Evolutionary conservation across 306 rosid species (phyloP).

Genomic region (Dicorynia guianensis): DNA sequence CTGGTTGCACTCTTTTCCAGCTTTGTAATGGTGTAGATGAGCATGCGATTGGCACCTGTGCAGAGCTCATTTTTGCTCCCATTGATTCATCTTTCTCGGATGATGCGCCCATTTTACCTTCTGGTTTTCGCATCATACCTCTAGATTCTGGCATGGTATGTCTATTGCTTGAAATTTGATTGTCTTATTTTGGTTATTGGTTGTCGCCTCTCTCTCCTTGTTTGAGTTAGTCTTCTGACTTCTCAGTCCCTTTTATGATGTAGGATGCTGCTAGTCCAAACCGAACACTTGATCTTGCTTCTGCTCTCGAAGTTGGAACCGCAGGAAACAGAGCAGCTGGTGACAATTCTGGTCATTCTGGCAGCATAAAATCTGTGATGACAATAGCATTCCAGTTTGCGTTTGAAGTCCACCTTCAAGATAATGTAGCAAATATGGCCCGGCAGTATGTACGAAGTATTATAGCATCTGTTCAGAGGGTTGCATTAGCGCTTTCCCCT

Average conservation of each 20-base stretch:
- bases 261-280: constrained; percentile 89
- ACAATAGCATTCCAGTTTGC: constrained; percentile 99
- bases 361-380: constrained; percentile 91
- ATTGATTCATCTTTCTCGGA: constrained; percentile 97
- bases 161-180: constrained; percentile 7
- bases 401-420: constrained; percentile 90
- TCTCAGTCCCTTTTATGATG: constrained; percentile 18
- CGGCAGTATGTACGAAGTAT: constrained; percentile 93
- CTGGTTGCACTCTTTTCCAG: constrained; percentile 53
- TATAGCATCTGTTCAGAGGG: constrained; percentile 96
- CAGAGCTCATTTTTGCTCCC: constrained; percentile 97
- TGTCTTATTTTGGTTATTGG: not conserved
- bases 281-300: constrained; percentile 97
- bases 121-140: constrained; percentile 95
- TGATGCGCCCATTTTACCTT: constrained; percentile 94
- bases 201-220: not conserved
- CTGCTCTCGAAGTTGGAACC: constrained; percentile 91
- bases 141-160: constrained; percentile 77
- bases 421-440: constrained; percentile 86
- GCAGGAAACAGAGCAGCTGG: constrained; percentile 72
- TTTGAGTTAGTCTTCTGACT: constrained; percentile 23
- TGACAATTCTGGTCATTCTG: constrained; percentile 62
- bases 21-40: constrained; percentile 95
- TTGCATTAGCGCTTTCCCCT: constrained; percentile 93
- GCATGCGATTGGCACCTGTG: constrained; percentile 79